A percentile compares a stretch with the other conserved stretches of the same genome.
These are phyloP conservation scores for Simmondsia chinensis DNA, from an alignment of 148 eudicot genomes.

Conservation along the genomic window DNA sequence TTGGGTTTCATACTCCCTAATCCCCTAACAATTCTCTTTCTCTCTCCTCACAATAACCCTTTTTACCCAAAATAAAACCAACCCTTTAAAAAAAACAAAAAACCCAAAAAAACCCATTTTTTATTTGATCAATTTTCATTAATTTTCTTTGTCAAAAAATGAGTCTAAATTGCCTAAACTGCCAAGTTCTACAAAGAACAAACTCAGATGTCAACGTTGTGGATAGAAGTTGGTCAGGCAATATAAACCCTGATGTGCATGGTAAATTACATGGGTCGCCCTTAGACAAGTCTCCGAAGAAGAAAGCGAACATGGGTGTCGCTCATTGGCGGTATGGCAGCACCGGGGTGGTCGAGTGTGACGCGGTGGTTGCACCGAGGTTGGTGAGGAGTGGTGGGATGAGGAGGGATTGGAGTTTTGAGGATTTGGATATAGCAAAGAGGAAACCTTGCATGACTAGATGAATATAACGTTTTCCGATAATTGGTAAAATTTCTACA, in stretches of 20 bases:
- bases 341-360: constrained; percentile 5
- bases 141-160: no score
- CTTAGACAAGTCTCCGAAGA: not conserved
- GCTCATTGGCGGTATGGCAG: constrained; percentile 11
- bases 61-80: no score
- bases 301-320: constrained; percentile 12
- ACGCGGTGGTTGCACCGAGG: constrained; percentile 27
- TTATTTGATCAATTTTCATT: no score
- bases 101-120: not conserved
- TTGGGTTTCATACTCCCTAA: no score
- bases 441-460: no score
- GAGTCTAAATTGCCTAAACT: constrained; percentile 30
- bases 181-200: constrained; percentile 22
- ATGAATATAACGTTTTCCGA: no score
- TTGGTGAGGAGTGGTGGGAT: constrained; percentile 61
- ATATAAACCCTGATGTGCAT: no score
- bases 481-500: no score
- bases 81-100: not conserved
- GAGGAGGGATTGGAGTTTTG: constrained; percentile 94
- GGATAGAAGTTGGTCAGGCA: constrained; percentile 41
- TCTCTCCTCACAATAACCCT: no score
- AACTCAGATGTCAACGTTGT: constrained; percentile 23
- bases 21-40: no score
- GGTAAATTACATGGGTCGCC: not conserved
- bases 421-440: constrained; percentile 25